Conservation (phyloP, 2,329 filamentous ascomycete genomes). For the Phialocephala sp. region DNA sequence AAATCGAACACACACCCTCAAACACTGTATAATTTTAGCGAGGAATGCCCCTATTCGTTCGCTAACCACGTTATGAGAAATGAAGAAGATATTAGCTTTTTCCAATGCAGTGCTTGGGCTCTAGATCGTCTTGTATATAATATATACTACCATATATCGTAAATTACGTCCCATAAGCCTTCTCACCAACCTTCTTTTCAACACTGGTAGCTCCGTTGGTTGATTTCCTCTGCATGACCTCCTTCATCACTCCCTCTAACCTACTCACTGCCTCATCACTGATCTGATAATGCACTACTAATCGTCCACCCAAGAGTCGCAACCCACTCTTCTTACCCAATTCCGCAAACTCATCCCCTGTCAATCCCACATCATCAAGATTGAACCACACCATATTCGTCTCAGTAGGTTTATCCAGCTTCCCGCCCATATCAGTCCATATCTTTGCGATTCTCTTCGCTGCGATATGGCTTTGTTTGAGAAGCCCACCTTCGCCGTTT, state of each 20-base stretch:
- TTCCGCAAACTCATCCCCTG: constrained; percentile 57
- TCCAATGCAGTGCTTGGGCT: neutral
- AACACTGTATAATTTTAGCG: no score
- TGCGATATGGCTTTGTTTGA: constrained; percentile 64
- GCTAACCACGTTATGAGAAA: no score
- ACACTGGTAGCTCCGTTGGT: constrained; percentile 22
- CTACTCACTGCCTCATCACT: constrained; percentile 61
- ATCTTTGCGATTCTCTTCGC: constrained; percentile 65
- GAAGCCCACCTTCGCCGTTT: constrained; percentile 63
- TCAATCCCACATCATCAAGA: constrained; percentile 59
- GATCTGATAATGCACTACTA: constrained; percentile 75
- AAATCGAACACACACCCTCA: no score
- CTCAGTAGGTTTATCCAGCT: constrained; percentile 64
- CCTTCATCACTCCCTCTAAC: constrained; percentile 54
- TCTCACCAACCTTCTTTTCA: constrained; percentile 37
- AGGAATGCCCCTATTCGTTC: no score
- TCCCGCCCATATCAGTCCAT: constrained; percentile 67
- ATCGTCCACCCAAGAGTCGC: constrained; percentile 58
- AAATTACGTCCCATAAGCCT: constrained; percentile 39
- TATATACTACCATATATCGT: neutral
- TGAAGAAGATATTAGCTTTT: no score
- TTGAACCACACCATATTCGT: constrained; percentile 81
- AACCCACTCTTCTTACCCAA: constrained; percentile 63
- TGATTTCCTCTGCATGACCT: constrained; percentile 32
- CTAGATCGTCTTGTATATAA: neutral